Conservation (phyloP, 1,139 yeast genomes). For the Protomyces macrosporus region DNA sequence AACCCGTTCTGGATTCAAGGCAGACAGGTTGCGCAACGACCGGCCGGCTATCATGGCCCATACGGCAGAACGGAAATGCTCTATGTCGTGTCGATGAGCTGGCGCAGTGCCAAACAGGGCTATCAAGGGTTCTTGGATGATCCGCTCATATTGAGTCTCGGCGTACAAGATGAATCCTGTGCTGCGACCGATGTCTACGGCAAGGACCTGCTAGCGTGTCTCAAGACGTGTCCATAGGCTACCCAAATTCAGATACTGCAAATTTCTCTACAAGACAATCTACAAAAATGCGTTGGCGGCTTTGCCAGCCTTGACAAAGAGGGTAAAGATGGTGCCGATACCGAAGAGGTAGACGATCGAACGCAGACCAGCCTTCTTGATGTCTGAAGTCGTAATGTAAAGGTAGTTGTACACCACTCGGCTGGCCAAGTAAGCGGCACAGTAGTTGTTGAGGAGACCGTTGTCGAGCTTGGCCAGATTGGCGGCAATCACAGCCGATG, state of each 20-base stretch:
- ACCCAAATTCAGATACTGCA: no score
- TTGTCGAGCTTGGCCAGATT: constrained; percentile 12
- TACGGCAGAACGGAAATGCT: not conserved
- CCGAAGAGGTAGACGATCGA: constrained; percentile 8
- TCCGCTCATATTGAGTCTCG: not conserved
- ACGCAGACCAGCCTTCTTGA: not conserved
- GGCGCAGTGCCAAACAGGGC: not conserved
- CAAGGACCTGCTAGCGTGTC: not conserved
- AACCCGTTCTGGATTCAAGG: constrained; percentile 21
- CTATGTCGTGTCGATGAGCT: not conserved
- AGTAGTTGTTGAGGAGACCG: constrained; percentile 3
- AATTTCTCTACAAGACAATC: not conserved
- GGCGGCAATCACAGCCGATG: constrained; percentile 15
- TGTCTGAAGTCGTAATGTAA: constrained; percentile 17
- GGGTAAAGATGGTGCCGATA: constrained; percentile 13
- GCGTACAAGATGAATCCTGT: not conserved
- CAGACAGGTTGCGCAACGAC: not conserved
- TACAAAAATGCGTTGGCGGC: constrained; percentile 15
- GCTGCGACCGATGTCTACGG: not conserved
- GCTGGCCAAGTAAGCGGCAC: constrained; percentile 7
- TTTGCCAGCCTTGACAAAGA: constrained; percentile 23
- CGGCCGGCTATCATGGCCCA: not conserved
- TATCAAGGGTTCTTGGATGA: constrained; percentile 3
- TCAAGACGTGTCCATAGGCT: not conserved
- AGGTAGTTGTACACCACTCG: constrained; percentile 18